Evolutionary conservation across 192 early-diverging fungal genomes (phyloP), one percentile per base, ranked within the genome.

Genomic region (Backusella morwellensis): DNA sequence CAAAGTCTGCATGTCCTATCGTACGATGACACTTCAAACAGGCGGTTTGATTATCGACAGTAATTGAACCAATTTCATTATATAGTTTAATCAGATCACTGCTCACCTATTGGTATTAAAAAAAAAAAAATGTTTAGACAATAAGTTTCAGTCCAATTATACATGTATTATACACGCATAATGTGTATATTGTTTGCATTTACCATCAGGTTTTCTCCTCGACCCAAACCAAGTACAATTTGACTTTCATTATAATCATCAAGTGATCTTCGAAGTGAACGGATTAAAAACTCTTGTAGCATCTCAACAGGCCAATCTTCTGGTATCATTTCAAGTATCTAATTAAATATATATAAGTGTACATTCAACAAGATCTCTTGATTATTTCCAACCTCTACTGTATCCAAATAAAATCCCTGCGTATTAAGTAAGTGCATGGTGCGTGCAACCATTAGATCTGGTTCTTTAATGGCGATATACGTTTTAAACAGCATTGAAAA

Each of bases 401-500:
- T 74, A 50, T 90, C 85, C 15, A 90, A 50, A 71, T 87, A 88
- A n/a, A 82, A 68, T 6, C 86, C 87, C 66, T 90, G 87, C 1
- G 85, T 86, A 66, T 87, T 88, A 21, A 90, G 77, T 15, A 90
- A 75, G 54, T 84, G 77, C 36, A 84, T 73, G 40, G 76, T 82
- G 38, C 78, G 52, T 36, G 66, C 77, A 19, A 84, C 32, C 68
- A 80, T 80, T 29, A 75, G 26, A 35, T 77, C 47, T 67, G 78
- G 70, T 41, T 87, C 79, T 34, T 85, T 69, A 19, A 88, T 83
- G 12, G 74, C 35, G 4, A 90, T 77, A 70, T 88, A 90, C 34
- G 87, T 84, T 68, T 84, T 77, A 21, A 90, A 73, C 15, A 90
- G 75, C 35, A 80, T 69, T 77, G 86, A 84, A 73, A 88, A 88